Evolutionary conservation across 306 rosid species (phyloP).

Genomic region (Quercus ilex): DNA sequence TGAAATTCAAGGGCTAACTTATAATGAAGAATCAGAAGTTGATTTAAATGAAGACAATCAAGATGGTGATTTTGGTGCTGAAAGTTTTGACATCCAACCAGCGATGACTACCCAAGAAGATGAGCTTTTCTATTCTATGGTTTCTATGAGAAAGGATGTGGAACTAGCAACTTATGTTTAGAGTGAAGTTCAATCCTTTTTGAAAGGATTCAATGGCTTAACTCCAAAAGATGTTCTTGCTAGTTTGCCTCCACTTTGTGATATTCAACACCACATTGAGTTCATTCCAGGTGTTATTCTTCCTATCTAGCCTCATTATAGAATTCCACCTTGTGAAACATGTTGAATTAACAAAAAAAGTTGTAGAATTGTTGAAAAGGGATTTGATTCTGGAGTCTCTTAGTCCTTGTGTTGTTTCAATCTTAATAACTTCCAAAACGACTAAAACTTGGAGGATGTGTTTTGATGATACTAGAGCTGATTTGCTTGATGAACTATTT

Average conservation of each 20-base stretch:
- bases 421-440: neutral
- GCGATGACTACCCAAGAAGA: neutral
- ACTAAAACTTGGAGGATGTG: neutral
- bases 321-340: neutral
- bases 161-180: too few species aligned
- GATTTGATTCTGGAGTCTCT: neutral
- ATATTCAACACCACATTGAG: neutral
- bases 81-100: too few species aligned
- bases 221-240: neutral
- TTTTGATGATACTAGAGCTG: neutral
- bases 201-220: neutral
- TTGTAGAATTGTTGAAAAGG: neutral
- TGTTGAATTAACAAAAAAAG: neutral
- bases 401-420: neutral
- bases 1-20: too few species aligned
- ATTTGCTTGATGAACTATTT: too few species aligned
- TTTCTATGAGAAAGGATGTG: neutral
- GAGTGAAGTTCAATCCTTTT: neutral
- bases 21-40: too few species aligned
- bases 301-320: neutral
- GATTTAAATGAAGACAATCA: too few species aligned
- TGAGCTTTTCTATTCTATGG: neutral
- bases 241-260: neutral
- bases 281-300: neutral
- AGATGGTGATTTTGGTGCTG: too few species aligned